A percentile compares a stretch with the other conserved stretches of the same genome.
phyloP scores from a whole-genome alignment of 805 yeast species.

The Pichia paraexigua region DNA sequence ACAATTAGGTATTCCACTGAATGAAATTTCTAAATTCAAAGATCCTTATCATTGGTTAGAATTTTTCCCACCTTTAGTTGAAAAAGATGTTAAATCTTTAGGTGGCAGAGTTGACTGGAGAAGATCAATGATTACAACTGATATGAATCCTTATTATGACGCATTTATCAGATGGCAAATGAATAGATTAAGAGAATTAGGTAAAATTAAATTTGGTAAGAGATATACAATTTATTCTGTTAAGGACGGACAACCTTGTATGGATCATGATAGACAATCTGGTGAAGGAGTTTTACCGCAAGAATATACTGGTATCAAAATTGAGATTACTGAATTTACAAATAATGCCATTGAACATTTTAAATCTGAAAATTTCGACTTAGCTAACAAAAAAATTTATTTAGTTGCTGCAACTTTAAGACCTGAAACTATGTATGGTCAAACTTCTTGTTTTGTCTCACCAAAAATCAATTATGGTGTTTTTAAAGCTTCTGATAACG shows the following conservation, averaged over 20 bases:
- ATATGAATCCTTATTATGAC: slow-evolving; percentile 90
- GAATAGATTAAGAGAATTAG: slow-evolving; percentile 73
- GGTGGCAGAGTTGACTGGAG: slow-evolving; percentile 99
- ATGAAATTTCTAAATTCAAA: slow-evolving; percentile 81
- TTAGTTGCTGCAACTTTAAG: slow-evolving; percentile 95
- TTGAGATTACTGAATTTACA: slow-evolving; percentile 55
- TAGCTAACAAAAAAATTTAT: slow-evolving; percentile 54
- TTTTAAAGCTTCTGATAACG: slow-evolving; percentile 72
- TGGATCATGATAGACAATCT: slow-evolving; percentile 96
- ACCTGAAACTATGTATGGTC: slow-evolving; percentile 99
- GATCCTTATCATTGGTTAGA: slow-evolving; percentile 88
- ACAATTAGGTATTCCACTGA: slow-evolving; percentile 80
- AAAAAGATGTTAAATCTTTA: slow-evolving; percentile 66
- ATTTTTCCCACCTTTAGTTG: slow-evolving; percentile 86
- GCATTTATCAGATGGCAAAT: slow-evolving; percentile 96
- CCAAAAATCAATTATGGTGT: slow-evolving; percentile 91
- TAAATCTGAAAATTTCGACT: slow-evolving; percentile 39
- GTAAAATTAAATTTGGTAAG: slow-evolving; percentile 95
- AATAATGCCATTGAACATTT: slow-evolving; percentile 48
- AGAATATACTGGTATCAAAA: slow-evolving; percentile 92
- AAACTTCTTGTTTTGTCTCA: slow-evolving; percentile 95
- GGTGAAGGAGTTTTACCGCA: slow-evolving; percentile 98
- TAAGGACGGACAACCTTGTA: slow-evolving; percentile 98
- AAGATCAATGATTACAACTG: slow-evolving; percentile 91
- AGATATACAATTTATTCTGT: slow-evolving; percentile 96